A percentile compares a stretch with the other conserved stretches of the same genome.
These are phyloP conservation scores for Beauveria sp. DNA, from an alignment of 2,329 filamentous ascomycete genomes.

Conservation along the genomic window DNA sequence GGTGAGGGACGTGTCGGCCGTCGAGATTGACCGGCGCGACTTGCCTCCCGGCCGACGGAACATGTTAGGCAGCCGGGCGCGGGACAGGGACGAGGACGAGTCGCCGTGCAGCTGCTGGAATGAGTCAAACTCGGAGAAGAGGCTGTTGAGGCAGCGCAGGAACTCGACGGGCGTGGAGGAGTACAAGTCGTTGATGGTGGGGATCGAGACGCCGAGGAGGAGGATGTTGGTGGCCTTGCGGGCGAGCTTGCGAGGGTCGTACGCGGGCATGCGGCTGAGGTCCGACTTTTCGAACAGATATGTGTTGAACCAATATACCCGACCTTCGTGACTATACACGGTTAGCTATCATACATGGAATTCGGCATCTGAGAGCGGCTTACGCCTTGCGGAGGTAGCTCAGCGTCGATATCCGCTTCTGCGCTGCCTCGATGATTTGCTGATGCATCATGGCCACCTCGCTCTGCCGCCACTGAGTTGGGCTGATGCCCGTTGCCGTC, in stretches of 20 bases:
- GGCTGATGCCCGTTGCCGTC: constrained; percentile 9
- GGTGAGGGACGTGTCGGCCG: constrained; percentile 30
- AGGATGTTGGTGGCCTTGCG: constrained; percentile 91
- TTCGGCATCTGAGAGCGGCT: constrained; percentile 27
- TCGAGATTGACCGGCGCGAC: constrained; percentile 46
- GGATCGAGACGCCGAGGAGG: constrained; percentile 84
- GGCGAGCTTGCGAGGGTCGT: constrained; percentile 74
- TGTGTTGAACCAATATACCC: constrained; percentile 97
- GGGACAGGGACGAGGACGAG: constrained; percentile 62
- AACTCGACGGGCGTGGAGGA: constrained; percentile 75
- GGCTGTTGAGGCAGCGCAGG: constrained; percentile 74
- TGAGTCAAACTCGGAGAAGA: constrained; percentile 86
- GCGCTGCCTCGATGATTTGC: constrained; percentile 74
- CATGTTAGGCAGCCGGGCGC: constrained; percentile 77
- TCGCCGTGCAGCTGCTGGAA: constrained; percentile 84
- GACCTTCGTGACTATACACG: constrained; percentile 69
- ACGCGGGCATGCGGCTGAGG: constrained; percentile 74
- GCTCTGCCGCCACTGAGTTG: constrained; percentile 30
- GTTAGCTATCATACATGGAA: neutral
- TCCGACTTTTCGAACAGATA: constrained; percentile 82
- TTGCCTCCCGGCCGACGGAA: constrained; percentile 61
- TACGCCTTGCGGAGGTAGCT: constrained; percentile 91
- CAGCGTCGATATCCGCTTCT: constrained; percentile 88
- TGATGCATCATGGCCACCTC: constrained; percentile 46
- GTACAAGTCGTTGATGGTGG: constrained; percentile 82